Percentiles rank a stretch among this genome's conserved stretches.
These are phyloP conservation scores for Gillenia trifoliata DNA, from an alignment of 306 rosid genomes.

Conservation along the genomic window DNA sequence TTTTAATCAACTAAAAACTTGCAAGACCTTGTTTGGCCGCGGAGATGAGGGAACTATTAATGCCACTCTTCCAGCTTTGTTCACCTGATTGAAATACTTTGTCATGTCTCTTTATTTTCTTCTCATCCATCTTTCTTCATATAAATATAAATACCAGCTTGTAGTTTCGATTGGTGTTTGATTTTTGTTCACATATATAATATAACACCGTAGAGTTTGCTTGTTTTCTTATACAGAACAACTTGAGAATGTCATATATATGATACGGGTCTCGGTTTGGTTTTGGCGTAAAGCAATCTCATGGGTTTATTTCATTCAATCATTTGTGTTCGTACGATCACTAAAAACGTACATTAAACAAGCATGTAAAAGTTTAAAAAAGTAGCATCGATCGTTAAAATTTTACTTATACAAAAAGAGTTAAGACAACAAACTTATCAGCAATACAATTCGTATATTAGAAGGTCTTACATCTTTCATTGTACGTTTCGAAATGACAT, in stretches of 20 bases:
- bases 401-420: too few species aligned
- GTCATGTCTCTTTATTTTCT: not conserved
- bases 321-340: not conserved
- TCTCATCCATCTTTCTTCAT: not conserved
- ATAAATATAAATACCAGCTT: not conserved
- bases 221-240: not conserved
- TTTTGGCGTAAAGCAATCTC: not conserved
- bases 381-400: too few species aligned
- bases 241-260: not conserved
- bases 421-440: too few species aligned
- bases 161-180: not conserved
- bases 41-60: slow-evolving; percentile 28
- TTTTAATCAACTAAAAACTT: slow-evolving; percentile 40
- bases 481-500: too few species aligned
- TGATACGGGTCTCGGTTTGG: not conserved
- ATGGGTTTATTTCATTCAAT: not conserved
- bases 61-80: slow-evolving; percentile 36
- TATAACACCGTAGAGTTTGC: not conserved
- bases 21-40: slow-evolving; percentile 43
- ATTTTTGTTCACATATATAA: not conserved
- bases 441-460: too few species aligned
- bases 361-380: not conserved
- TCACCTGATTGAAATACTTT: slow-evolving; percentile 16
- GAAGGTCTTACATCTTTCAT: too few species aligned
- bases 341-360: not conserved